Evolutionary conservation across 2,329 filamentous ascomycete species (phyloP), one percentile per base, ranked within the genome.

Genomic region (Ramularia collo-cygni): DNA sequence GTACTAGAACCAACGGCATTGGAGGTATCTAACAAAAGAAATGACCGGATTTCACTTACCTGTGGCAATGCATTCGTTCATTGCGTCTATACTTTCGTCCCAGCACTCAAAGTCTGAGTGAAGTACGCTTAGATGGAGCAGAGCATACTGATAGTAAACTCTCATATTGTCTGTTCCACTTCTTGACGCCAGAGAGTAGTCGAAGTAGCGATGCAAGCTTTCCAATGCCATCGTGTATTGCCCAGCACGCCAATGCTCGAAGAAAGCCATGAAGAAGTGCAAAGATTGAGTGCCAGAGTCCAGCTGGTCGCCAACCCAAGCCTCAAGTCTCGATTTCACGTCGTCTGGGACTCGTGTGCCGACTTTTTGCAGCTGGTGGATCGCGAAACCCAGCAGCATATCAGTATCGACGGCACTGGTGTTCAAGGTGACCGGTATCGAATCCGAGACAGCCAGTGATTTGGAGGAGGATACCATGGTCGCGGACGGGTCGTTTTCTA

Each of bases 81-180:
- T 95, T 9, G 90, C 85, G 8, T 86, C 78, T n/a, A 96, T 76
- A 4, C 90, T 90, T 64, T 96, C 89, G 28, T 79, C 76, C 60
- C 88, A 82, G 58, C 86, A 95, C 33, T 89, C 89, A 67, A 96
- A 96, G 61, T 96, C 92, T 12, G 89, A 86, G 58, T 98, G 90
- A 4, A 96, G 74, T 24, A 95, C 86, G 3, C 89, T 90, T 43
- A 95, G 75, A 57, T 95, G 95, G 58, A 98, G 80, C 10, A 96
- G 68, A 1, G 92, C 92, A 59, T 95, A 95, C 59, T 96, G 92
- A 57, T 98, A 96, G 54, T 89, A 89, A 4, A 84, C 43, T 28
- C 41, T 42, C 46, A 55, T 48, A 18, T 46, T 53, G 12, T 39
- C 41, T 35, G 29, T 24, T 35, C 51, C 39, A 14, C 31, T 42